Evolutionary conservation across 768 basidiomycete species (phyloP).

Genomic region (Trichaptum fuscoviolaceum): DNA sequence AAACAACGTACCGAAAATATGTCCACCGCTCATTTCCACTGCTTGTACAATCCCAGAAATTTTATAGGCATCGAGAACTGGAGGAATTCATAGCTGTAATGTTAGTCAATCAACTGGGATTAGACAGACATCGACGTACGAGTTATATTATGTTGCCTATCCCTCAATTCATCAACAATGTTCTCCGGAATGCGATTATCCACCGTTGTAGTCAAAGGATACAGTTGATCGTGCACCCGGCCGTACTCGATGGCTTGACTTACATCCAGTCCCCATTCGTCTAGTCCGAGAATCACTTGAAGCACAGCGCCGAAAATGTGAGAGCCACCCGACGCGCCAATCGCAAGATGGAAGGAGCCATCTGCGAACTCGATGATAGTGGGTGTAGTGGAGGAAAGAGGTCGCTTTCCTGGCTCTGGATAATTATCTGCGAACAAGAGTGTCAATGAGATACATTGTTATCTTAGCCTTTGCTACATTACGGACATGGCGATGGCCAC

Average conservation of each 20-base stretch:
- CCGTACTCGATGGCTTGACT: conserved; percentile 80
- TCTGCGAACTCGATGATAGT: conserved; percentile 74
- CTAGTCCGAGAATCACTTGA: conserved; percentile 71
- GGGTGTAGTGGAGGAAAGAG: conserved; percentile 80
- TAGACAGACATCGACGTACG: conserved; percentile 33
- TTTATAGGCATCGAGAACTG: conserved; percentile 55
- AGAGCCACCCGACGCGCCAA: conserved; percentile 87
- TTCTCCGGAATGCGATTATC: conserved; percentile 56
- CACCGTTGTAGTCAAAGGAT: conserved; percentile 53
- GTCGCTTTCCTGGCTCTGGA: conserved; percentile 82
- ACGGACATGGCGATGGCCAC: conserved; percentile 72
- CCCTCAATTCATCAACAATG: conserved; percentile 49
- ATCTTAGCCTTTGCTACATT: not conserved
- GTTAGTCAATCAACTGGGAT: not conserved
- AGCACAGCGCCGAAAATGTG: conserved; percentile 77
- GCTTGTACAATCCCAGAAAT: conserved; percentile 73
- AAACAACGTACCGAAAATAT: conserved; percentile 54
- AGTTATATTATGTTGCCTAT: conserved; percentile 67
- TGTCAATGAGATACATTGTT: conserved; percentile 7
- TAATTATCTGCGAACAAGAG: conserved; percentile 61
- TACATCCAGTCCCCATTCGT: conserved; percentile 76
- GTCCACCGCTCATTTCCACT: conserved; percentile 46
- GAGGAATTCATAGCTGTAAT: not conserved
- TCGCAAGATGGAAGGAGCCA: conserved; percentile 63
- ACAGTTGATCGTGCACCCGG: conserved; percentile 83